Percentiles rank a stretch among this genome's conserved stretches.
These are phyloP conservation scores for Hamamelis virginiana DNA, from an alignment of 164 flowering plant genomes.

Conservation along the genomic window DNA sequence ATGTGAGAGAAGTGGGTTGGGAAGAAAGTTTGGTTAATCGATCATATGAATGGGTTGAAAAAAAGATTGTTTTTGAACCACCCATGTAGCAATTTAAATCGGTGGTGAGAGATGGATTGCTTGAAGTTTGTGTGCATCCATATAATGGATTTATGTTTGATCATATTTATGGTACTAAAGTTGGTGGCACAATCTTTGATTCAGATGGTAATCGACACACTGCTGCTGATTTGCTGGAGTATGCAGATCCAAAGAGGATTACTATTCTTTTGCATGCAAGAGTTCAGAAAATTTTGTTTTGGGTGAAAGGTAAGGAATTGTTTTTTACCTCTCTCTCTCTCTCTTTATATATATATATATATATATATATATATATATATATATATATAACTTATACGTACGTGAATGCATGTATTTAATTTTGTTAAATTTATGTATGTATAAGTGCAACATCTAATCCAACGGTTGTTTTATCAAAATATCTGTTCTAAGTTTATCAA, in stretches of 20 bases:
- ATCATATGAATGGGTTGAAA: conserved; percentile 80
- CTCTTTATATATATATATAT: too few relatives aligned
- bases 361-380: too few relatives aligned
- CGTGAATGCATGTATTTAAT: too few relatives aligned
- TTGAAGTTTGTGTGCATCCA: conserved; percentile 66
- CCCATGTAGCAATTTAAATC: conserved; percentile 62
- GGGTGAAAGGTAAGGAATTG: conserved; percentile 33
- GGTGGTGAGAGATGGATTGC: conserved; percentile 67
- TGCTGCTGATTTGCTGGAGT: conserved; percentile 75
- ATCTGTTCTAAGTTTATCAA: too few relatives aligned
- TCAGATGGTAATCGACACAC: conserved; percentile 59
- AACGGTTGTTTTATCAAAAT: too few relatives aligned
- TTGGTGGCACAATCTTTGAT: conserved; percentile 83
- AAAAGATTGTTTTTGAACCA: conserved; percentile 57
- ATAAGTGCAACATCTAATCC: too few relatives aligned
- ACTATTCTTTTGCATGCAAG: conserved; percentile 60
- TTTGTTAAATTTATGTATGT: too few relatives aligned
- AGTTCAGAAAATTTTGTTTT: conserved; percentile 54
- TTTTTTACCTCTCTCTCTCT: too few relatives aligned
- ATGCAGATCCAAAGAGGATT: conserved; percentile 53
- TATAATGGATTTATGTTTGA: conserved; percentile 70
- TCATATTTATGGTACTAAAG: conserved; percentile 71
- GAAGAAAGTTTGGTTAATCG: conserved; percentile 38
- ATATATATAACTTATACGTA: too few relatives aligned
- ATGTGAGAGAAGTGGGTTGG: conserved; percentile 45